Evolutionary conservation across 2,329 filamentous ascomycete species (phyloP).

Genomic region (Fusarium nisikadoi): DNA sequence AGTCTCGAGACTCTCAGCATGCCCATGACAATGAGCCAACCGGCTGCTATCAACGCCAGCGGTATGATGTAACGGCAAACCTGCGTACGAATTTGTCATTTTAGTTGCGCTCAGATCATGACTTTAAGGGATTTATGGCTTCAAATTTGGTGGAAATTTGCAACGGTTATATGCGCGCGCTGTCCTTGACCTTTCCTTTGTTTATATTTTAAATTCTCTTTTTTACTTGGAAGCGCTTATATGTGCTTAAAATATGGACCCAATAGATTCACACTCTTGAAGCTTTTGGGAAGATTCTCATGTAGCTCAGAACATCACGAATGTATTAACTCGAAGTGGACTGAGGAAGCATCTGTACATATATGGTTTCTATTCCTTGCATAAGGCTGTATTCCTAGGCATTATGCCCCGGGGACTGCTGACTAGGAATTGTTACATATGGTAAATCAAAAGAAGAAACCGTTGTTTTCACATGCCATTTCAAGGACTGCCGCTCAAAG

Average conservation of each 20-base stretch:
- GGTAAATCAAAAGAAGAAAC: constrained; percentile 32
- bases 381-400: constrained; percentile 14
- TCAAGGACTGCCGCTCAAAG: not conserved
- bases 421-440: constrained; percentile 21
- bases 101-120: constrained; percentile 44
- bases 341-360: constrained; percentile 46
- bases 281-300: constrained; percentile 17
- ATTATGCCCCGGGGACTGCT: constrained; percentile 27
- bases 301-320: constrained; percentile 24
- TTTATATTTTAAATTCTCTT: constrained; percentile 40
- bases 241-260: constrained; percentile 43
- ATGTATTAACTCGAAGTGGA: constrained; percentile 16
- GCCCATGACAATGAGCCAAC: constrained; percentile 72
- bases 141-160: constrained; percentile 39
- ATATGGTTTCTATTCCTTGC: constrained; percentile 43
- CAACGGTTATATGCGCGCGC: constrained; percentile 34
- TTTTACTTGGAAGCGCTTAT: constrained; percentile 40
- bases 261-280: constrained; percentile 41
- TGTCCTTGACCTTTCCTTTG: constrained; percentile 40
- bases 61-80: constrained; percentile 55
- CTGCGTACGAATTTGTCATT: constrained; percentile 40
- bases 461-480: constrained; percentile 14
- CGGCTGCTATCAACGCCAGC: constrained; percentile 57
- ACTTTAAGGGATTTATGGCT: constrained; percentile 45
- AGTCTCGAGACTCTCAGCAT: constrained; percentile 71